Conservation (phyloP, 2,329 filamentous ascomycete species). For the Alternaria panax region DNA sequence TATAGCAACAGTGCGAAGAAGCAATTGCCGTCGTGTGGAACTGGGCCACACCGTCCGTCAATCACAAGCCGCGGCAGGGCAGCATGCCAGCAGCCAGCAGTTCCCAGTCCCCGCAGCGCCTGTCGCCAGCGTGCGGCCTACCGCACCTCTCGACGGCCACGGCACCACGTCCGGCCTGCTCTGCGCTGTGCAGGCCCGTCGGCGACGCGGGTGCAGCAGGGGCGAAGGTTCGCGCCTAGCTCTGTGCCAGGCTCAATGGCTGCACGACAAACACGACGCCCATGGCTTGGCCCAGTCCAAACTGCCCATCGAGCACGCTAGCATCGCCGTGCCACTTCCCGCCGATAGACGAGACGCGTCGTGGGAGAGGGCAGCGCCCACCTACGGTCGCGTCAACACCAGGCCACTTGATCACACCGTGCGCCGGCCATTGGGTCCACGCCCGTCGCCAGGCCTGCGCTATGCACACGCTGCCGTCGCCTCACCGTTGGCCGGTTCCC, state of each 20-base stretch:
- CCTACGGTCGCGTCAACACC: too few species aligned
- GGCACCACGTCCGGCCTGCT: conserved; percentile 5
- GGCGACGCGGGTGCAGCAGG: conserved; percentile 10
- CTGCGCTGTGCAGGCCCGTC: conserved; percentile 1
- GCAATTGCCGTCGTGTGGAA: conserved; percentile 8
- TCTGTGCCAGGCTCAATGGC: conserved; percentile 15
- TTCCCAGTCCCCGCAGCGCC: conserved; percentile 4
- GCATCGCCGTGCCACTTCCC: conserved; percentile 14
- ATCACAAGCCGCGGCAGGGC: not conserved
- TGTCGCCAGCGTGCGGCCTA: too few species aligned
- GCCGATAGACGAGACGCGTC: conserved; percentile 10
- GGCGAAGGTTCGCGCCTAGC: conserved; percentile 12
- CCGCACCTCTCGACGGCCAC: not conserved
- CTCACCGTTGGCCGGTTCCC: conserved; percentile 7
- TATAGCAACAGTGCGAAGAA: conserved; percentile 14
- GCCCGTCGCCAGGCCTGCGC: conserved; percentile 5
- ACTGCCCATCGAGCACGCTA: conserved; percentile 12
- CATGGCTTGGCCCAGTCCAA: conserved; percentile 1
- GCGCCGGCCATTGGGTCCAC: conserved; percentile 7
- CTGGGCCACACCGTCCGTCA: not conserved
- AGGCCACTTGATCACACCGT: not conserved
- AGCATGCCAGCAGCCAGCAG: not conserved
- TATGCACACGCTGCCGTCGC: conserved; percentile 1
- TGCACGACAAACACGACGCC: conserved; percentile 11
- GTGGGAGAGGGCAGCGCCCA: not conserved